phyloP scores from a whole-genome alignment of 139 green algal genomes.

The Chlamydomonas incerta region DNA sequence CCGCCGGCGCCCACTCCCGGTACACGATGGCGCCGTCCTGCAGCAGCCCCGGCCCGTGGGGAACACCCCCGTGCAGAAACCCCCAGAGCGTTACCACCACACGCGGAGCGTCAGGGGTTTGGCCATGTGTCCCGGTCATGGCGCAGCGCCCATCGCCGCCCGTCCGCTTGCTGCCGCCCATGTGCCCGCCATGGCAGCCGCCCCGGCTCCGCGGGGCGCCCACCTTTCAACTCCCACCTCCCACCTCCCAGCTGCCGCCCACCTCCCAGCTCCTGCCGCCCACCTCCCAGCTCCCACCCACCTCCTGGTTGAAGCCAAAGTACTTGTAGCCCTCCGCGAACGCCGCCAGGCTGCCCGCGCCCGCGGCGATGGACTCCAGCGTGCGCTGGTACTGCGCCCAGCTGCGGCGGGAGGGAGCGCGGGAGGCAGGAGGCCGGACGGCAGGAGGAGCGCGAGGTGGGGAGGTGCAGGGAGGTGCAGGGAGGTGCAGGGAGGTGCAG shows the following conservation, averaged over 20 bases:
- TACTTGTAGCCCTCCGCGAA: constrained; percentile 76
- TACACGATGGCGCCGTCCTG: constrained; percentile 72
- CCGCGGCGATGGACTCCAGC: not conserved
- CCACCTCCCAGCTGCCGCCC: too few relatives aligned
- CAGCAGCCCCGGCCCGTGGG: not conserved
- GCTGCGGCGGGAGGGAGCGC: not conserved
- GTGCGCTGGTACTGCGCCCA: not conserved
- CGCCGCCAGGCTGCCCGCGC: not conserved
- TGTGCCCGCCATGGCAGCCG: too few relatives aligned
- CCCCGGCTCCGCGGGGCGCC: too few relatives aligned
- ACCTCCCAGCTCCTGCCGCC: not conserved
- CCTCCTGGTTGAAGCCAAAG: constrained; percentile 79
- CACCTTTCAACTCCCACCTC: too few relatives aligned
- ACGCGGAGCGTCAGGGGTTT: too few relatives aligned
- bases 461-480: not conserved
- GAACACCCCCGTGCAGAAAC: too few relatives aligned
- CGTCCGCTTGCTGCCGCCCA: too few relatives aligned
- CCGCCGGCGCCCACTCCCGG: constrained; percentile 92
- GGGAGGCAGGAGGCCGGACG: not conserved
- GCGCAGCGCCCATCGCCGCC: too few relatives aligned
- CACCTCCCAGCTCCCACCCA: too few relatives aligned
- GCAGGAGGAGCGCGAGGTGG: not conserved
- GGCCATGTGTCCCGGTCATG: not conserved
- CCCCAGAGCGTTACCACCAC: too few relatives aligned
- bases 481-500: too few relatives aligned